Percentiles rank a stretch among this genome's conserved stretches.
Evolutionary conservation across 2,329 filamentous ascomycete genomes (phyloP).

Genomic region (Aspergillus vadensis): DNA sequence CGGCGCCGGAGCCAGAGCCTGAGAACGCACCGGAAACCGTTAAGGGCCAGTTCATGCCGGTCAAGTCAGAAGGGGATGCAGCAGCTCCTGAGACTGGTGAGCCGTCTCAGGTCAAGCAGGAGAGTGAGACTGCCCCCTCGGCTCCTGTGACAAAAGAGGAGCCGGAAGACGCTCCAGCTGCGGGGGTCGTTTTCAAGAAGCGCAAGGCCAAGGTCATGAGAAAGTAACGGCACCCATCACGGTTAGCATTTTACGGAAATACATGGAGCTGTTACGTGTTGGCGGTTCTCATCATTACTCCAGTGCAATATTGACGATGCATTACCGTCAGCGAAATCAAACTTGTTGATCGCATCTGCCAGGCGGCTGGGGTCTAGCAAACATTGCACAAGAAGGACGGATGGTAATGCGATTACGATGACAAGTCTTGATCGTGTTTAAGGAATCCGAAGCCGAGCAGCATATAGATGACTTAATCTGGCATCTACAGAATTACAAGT

Average conservation of each 20-base stretch:
- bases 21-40: conserved; percentile 12
- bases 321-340: neutral
- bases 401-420: neutral
- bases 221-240: conserved; percentile 27
- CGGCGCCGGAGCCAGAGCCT: conserved; percentile 17
- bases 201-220: conserved; percentile 50
- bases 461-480: neutral
- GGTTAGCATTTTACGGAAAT: neutral
- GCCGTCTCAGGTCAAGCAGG: neutral
- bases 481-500: neutral
- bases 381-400: neutral
- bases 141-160: conserved; percentile 29
- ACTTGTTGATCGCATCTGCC: neutral
- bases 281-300: neutral
- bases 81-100: conserved; percentile 17
- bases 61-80: conserved; percentile 10
- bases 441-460: neutral
- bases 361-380: neutral
- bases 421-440: neutral
- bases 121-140: neutral
- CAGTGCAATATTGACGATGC: neutral
- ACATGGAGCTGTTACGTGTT: neutral
- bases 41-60: conserved; percentile 6
- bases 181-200: conserved; percentile 51
- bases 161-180: conserved; percentile 23